These are phyloP conservation scores for Colletotrichum sp. DNA, from an alignment of 2,329 filamentous ascomycete species.

Conservation along the genomic window DNA sequence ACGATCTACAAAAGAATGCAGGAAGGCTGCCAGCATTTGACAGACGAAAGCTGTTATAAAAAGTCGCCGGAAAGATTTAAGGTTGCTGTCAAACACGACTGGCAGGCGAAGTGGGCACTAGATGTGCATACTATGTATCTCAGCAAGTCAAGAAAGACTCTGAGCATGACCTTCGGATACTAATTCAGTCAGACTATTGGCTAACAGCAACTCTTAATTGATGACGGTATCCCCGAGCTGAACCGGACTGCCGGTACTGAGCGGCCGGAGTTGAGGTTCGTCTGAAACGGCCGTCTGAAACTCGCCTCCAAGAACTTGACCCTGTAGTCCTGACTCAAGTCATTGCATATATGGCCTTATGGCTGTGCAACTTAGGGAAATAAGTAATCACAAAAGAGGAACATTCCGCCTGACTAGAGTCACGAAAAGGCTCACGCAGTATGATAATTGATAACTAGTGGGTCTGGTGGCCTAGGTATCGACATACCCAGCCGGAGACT, in stretches of 20 bases:
- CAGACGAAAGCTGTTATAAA: neutral
- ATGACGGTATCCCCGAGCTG: neutral
- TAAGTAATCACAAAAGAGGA: neutral
- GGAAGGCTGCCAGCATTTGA: neutral
- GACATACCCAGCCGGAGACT: neutral
- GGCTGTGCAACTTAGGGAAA: neutral
- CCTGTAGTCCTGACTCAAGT: neutral
- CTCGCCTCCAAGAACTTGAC: neutral
- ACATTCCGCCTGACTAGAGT: neutral
- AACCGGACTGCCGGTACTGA: neutral
- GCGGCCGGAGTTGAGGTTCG: neutral
- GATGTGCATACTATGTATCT: neutral
- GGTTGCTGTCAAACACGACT: neutral
- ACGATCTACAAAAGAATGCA: neutral
- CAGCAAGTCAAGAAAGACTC: neutral
- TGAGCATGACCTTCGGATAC: neutral
- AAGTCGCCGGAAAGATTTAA: neutral
- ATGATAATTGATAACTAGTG: neutral
- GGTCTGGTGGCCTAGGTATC: neutral
- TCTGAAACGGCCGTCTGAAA: conserved; percentile 7
- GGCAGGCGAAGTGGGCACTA: neutral
- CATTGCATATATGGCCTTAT: neutral
- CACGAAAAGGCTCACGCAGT: neutral
- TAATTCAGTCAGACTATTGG: neutral
- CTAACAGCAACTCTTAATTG: neutral